Evolutionary conservation across 2,329 filamentous ascomycete species (phyloP), one percentile per base, ranked within the genome.

Genomic region (Herpotrichia juniperi): DNA sequence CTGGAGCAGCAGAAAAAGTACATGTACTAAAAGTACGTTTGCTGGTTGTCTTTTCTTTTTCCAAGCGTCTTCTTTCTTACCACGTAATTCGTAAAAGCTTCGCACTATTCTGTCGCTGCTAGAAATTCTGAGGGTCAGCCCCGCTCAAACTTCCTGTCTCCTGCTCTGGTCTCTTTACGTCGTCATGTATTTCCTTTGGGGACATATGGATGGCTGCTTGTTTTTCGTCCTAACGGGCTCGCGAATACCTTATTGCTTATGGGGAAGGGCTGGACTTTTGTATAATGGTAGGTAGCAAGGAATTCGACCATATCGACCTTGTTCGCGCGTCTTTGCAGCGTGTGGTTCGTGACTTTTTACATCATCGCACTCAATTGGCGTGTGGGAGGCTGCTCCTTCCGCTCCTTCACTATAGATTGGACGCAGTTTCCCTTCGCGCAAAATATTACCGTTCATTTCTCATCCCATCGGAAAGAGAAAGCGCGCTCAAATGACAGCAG

Each of bases 1-100:
- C 61, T 72, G 40, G 69, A 73, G 54, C 68, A 71, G 37, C 69
- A 73, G 60, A 71, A 72, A 57, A 45, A 56, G 30, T 72, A 66
- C 55, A 72, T 69, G 68, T 71, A 66, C 52, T 73, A n/a, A 46
- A 12, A 12, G 22, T 44, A n/a, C 25, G 9, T 25, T 10, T 21
- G 2, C 16, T 19, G 42, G 19, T 16, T 21, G 12, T 25, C 25
- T 24, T 46, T 25, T 24, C 25, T 35, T 31, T 16, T 25, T 37
- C n/a, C 16, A 37, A 17, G n/a, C n/a, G 39, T 42, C n/a, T n/a
- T 42, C n/a, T 42, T 19, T 17, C 39, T 25, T 42, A 6, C 26
- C 9, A 42, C 39, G 11, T 25, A 42, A 25, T 9, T n/a, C 28
- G 9, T 42, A 14, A 42, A 25, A 26, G 21, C 21, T 42, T 5